These are phyloP conservation scores for Lodderomyces theae DNA, from an alignment of 1,139 yeast species.

Conservation along the genomic window DNA sequence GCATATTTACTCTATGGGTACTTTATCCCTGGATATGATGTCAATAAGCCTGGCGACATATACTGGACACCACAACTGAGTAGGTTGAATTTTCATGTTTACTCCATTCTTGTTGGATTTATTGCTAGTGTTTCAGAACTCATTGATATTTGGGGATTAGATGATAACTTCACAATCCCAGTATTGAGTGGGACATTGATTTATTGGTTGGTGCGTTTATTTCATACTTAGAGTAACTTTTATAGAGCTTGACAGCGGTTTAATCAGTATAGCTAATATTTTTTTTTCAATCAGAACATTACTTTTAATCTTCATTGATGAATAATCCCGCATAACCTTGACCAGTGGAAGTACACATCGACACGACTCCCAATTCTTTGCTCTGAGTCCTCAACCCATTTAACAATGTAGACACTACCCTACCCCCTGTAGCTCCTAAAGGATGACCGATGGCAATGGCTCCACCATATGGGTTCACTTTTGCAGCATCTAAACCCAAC, in stretches of 20 bases:
- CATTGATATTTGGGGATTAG: constrained; percentile 68
- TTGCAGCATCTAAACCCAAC: constrained; percentile 28
- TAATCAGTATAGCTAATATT: no score
- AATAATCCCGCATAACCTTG: constrained; percentile 42
- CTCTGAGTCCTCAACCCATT: constrained; percentile 30
- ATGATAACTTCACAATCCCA: constrained; percentile 94
- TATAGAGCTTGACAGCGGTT: neutral
- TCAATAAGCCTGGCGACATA: constrained; percentile 51
- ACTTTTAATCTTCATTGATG: constrained; percentile 24
- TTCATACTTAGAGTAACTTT: constrained; percentile 14
- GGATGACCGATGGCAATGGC: constrained; percentile 47
- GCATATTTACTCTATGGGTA: constrained; percentile 69
- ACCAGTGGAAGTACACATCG: constrained; percentile 46
- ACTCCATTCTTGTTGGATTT: constrained; percentile 67
- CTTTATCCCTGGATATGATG: constrained; percentile 58
- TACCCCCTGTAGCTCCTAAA: constrained; percentile 41
- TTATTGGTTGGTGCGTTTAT: constrained; percentile 37
- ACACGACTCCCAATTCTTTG: constrained; percentile 34
- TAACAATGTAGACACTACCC: constrained; percentile 32
- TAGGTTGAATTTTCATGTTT: constrained; percentile 45
- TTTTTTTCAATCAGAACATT: constrained; percentile 2
- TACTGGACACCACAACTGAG: constrained; percentile 68
- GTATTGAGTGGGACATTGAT: constrained; percentile 71
- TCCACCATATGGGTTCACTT: constrained; percentile 42
- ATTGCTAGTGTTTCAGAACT: constrained; percentile 87